phyloP scores from a whole-genome alignment of 768 basidiomycete genomes.

The Pisolithus marmoratus region DNA sequence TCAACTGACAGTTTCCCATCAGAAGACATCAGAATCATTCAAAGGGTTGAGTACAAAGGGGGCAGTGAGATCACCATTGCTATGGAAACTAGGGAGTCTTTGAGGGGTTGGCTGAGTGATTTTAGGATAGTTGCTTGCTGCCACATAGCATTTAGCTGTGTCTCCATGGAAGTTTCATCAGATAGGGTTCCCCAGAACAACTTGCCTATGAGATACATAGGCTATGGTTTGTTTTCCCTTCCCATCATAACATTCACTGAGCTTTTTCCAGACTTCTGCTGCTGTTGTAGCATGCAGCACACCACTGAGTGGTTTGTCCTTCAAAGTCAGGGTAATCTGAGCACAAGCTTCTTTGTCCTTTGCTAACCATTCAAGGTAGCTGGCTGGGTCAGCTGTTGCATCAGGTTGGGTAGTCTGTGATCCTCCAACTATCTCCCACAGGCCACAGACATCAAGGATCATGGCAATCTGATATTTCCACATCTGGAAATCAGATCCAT shows the following conservation, averaged over 20 bases:
- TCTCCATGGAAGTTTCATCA: slow-evolving; percentile 10
- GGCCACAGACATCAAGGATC: slow-evolving; percentile 13
- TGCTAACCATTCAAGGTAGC: neutral
- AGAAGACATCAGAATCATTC: slow-evolving; percentile 15
- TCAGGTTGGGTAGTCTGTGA: neutral
- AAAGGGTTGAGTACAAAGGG: slow-evolving; percentile 12
- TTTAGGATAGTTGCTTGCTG: slow-evolving; percentile 9
- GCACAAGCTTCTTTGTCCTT: slow-evolving; percentile 13
- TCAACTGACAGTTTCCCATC: neutral
- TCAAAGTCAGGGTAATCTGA: slow-evolving; percentile 19
- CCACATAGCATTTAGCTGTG: slow-evolving; percentile 17
- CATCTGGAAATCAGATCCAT: slow-evolving; percentile 9
- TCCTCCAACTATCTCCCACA: slow-evolving; percentile 4
- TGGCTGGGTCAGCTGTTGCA: neutral
- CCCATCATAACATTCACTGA: slow-evolving; percentile 14
- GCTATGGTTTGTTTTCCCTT: slow-evolving; percentile 18
- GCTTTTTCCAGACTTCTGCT: slow-evolving; percentile 16
- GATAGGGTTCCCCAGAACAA: slow-evolving; percentile 18
- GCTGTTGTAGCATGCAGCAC: slow-evolving; percentile 11
- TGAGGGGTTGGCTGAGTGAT: slow-evolving; percentile 10
- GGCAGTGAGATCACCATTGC: slow-evolving; percentile 18
- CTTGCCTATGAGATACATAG: slow-evolving; percentile 17
- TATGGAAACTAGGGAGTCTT: slow-evolving; percentile 16
- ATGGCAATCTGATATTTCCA: slow-evolving; percentile 10
- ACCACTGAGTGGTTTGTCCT: slow-evolving; percentile 17